These are phyloP conservation scores for Solanum bulbocastanum DNA, from an alignment of 257 asterid species.

Conservation along the genomic window DNA sequence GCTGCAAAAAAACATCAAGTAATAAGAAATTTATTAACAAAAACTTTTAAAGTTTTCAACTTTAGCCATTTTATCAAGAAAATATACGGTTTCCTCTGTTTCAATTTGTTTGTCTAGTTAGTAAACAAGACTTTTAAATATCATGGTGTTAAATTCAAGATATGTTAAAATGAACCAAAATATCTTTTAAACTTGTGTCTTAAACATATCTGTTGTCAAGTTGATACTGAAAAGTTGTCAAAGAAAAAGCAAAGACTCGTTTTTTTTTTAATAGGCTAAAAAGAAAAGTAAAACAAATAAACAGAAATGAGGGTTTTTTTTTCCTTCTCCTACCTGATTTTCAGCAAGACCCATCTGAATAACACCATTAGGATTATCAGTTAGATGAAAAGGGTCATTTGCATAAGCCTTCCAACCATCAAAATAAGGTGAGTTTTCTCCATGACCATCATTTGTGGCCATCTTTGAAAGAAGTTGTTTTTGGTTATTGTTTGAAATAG, in stretches of 20 bases:
- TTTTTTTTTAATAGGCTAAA: not conserved
- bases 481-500: not conserved
- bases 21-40: not conserved
- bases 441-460: slow-evolving; percentile 58
- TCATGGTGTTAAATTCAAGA: too few relatives aligned
- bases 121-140: not conserved
- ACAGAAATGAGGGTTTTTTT: not conserved
- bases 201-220: too few relatives aligned
- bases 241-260: too few relatives aligned
- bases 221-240: not conserved
- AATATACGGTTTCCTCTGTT: not conserved
- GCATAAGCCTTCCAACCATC: slow-evolving; percentile 78
- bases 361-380: slow-evolving; percentile 41
- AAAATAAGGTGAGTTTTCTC: slow-evolving; percentile 54
- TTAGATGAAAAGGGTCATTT: slow-evolving; percentile 45
- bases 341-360: slow-evolving; percentile 73
- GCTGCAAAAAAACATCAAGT: slow-evolving; percentile 18
- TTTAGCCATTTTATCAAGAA: not conserved
- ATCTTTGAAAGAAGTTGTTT: slow-evolving; percentile 30
- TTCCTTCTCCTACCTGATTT: slow-evolving; percentile 31
- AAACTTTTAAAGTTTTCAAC: not conserved
- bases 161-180: too few relatives aligned
- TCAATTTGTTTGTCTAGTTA: not conserved
- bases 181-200: too few relatives aligned
- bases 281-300: not conserved